Evolutionary conservation across 2,329 filamentous ascomycete species (phyloP).

Genomic region (Coniochaeta pulveracea): DNA sequence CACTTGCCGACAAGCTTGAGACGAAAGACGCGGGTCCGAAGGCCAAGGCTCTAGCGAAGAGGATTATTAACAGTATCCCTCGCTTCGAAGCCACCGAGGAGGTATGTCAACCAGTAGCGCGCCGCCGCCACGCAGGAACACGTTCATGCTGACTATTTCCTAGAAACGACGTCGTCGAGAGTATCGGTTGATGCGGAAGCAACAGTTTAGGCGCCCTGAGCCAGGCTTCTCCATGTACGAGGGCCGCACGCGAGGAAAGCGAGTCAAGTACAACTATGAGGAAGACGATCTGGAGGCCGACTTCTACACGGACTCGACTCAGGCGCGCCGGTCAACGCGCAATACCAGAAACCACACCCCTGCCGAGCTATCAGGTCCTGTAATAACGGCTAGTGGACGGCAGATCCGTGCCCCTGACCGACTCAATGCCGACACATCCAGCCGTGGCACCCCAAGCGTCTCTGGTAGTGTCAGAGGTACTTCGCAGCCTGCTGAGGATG

Average conservation of each 20-base stretch:
- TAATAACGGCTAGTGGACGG: slow-evolving; percentile 75
- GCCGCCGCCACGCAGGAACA: neutral
- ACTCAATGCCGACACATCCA: slow-evolving; percentile 48
- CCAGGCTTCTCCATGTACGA: slow-evolving; percentile 90
- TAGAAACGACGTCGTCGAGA: slow-evolving; percentile 89
- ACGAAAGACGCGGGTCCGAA: slow-evolving; percentile 69
- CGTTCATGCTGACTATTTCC: slow-evolving; percentile 9
- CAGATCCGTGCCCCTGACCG: slow-evolving; percentile 64
- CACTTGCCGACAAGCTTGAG: slow-evolving; percentile 64
- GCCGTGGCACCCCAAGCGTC: slow-evolving; percentile 34
- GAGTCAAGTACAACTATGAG: slow-evolving; percentile 91
- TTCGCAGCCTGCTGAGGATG: slow-evolving; percentile 18
- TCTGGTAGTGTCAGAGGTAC: slow-evolving; percentile 34
- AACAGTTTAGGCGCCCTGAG: slow-evolving; percentile 78
- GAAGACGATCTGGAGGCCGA: slow-evolving; percentile 72
- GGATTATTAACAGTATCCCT: slow-evolving; percentile 69
- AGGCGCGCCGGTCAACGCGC: slow-evolving; percentile 58
- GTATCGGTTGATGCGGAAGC: slow-evolving; percentile 76
- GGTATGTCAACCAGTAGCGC: slow-evolving; percentile 32
- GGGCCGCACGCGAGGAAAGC: slow-evolving; percentile 89
- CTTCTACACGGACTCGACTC: slow-evolving; percentile 52
- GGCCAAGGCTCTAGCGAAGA: slow-evolving; percentile 65
- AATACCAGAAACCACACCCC: slow-evolving; percentile 67
- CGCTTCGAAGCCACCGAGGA: slow-evolving; percentile 91
- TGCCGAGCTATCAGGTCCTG: slow-evolving; percentile 48